phyloP scores from a whole-genome alignment of 257 asterid species.

The Plantago ovata region DNA sequence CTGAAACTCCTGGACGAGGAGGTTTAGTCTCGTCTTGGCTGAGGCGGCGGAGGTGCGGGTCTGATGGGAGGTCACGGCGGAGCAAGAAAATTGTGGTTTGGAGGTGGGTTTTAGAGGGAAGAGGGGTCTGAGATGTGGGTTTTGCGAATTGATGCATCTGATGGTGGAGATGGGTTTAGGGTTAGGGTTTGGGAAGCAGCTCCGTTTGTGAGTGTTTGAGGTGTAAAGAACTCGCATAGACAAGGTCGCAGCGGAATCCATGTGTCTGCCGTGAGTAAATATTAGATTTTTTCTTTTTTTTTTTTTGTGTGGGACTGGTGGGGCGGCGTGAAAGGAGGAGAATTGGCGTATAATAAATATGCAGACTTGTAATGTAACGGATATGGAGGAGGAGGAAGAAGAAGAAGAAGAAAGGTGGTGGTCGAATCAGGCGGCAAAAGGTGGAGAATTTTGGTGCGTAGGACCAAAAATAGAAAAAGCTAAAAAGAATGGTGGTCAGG shows the following conservation, averaged over 20 bases:
- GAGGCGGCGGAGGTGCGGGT: constrained; percentile 16
- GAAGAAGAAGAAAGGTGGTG: too few relatives aligned
- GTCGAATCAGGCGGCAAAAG: too few relatives aligned
- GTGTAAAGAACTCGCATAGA: constrained; percentile 44
- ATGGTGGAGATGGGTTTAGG: constrained; percentile 27
- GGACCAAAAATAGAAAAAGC: too few relatives aligned
- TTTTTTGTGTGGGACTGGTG: too few relatives aligned
- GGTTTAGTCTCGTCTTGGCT: constrained; percentile 41
- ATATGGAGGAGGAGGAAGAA: too few relatives aligned
- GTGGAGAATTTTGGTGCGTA: too few relatives aligned
- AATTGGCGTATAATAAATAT: too few relatives aligned
- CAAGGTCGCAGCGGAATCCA: constrained; percentile 46
- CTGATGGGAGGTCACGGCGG: constrained; percentile 41
- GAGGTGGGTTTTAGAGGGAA: constrained; percentile 25
- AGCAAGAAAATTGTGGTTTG: constrained; percentile 33
- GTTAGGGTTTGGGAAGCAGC: constrained; percentile 10
- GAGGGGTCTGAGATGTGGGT: constrained; percentile 21
- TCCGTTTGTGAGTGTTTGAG: constrained; percentile 26
- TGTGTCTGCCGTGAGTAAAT: background rate
- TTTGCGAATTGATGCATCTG: constrained; percentile 37
- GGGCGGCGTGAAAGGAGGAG: too few relatives aligned
- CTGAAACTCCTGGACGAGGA: constrained; percentile 50
- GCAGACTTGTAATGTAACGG: too few relatives aligned
- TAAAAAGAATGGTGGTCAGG: too few relatives aligned
- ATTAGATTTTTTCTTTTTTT: too few relatives aligned